A percentile compares a stretch with the other conserved stretches of the same genome.
Conservation (phyloP, 1,284 basidiomycete genomes). For the Amylostereum areolatum region DNA sequence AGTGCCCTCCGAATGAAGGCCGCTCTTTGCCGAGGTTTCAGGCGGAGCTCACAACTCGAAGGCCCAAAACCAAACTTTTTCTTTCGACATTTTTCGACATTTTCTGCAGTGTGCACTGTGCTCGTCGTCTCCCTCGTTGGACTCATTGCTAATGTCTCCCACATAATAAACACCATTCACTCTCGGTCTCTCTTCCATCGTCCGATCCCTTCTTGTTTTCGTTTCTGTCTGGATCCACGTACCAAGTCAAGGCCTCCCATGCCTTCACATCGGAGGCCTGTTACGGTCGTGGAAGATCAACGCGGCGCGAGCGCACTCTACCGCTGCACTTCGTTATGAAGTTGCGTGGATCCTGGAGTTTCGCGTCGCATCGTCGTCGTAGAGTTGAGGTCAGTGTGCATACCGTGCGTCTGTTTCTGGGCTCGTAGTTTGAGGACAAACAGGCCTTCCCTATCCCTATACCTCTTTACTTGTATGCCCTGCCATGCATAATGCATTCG, state of each 20-base stretch:
- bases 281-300: constrained; percentile 55
- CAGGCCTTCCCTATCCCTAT: constrained; percentile 22
- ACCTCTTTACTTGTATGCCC: no score
- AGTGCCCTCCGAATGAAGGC: no score
- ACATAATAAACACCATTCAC: neutral
- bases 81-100: neutral
- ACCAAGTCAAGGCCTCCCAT: constrained; percentile 49
- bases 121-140: neutral
- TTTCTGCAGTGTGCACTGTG: neutral
- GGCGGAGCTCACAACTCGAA: constrained; percentile 6
- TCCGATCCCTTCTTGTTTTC: neutral
- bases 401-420: constrained; percentile 21
- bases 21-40: neutral
- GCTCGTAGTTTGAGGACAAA: constrained; percentile 58
- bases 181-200: neutral
- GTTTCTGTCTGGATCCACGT: constrained; percentile 30
- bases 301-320: constrained; percentile 22
- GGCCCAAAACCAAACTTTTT: no score
- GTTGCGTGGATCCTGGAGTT: constrained; percentile 33
- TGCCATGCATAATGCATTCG: no score
- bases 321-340: constrained; percentile 44
- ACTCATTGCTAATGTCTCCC: neutral
- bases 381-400: constrained; percentile 47
- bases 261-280: constrained; percentile 35
- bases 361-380: constrained; percentile 36